These are phyloP conservation scores for Hydnomerulius pinastri DNA, from an alignment of 768 basidiomycete genomes.

Conservation along the genomic window DNA sequence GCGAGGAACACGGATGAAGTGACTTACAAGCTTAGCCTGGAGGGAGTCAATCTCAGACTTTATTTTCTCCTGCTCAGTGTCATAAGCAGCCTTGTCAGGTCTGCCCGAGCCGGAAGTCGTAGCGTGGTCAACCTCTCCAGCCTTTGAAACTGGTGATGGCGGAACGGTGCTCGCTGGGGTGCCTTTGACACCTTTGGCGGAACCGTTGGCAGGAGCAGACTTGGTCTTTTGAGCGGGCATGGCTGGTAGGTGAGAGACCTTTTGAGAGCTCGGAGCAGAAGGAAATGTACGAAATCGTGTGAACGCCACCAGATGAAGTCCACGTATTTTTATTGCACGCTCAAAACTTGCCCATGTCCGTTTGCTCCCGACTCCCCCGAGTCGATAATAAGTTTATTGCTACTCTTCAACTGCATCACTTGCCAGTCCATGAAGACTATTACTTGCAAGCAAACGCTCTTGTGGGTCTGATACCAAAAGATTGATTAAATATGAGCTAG, in stretches of 20 bases:
- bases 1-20: background rate
- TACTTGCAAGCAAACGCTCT: background rate
- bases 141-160: constrained; percentile 26
- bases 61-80: constrained; percentile 81
- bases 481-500: constrained; percentile 1
- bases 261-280: constrained; percentile 24
- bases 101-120: constrained; percentile 45
- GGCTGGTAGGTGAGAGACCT: constrained; percentile 13
- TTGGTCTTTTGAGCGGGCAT: constrained; percentile 56
- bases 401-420: background rate
- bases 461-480: background rate
- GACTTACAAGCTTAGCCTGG: constrained; percentile 79
- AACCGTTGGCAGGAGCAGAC: constrained; percentile 47
- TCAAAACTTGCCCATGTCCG: too few species aligned
- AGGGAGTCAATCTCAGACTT: constrained; percentile 83
- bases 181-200: constrained; percentile 29
- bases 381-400: too few species aligned
- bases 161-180: constrained; percentile 31
- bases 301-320: constrained; percentile 8
- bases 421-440: background rate
- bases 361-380: too few species aligned
- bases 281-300: constrained; percentile 22
- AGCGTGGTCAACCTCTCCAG: constrained; percentile 18
- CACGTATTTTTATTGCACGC: background rate
- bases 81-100: constrained; percentile 86